Conservation (phyloP, 495 filamentous ascomycete species). For the Thozetella sp. region DNA sequence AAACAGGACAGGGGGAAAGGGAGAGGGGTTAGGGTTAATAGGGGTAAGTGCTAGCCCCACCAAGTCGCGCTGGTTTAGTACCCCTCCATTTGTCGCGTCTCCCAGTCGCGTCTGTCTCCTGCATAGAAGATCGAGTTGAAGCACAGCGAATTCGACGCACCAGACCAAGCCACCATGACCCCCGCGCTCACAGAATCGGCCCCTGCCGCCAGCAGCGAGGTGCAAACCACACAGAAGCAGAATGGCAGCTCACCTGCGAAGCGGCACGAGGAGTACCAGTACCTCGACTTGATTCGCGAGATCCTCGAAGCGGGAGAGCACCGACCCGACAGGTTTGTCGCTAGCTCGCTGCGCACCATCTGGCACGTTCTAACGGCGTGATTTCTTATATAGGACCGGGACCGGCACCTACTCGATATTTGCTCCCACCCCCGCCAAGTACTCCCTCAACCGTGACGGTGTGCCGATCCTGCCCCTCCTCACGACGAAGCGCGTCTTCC, state of each 20-base stretch:
- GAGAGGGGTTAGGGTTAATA: background rate
- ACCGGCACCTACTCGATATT: conserved; percentile 91
- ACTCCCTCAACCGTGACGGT: conserved; percentile 68
- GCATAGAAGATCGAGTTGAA: background rate
- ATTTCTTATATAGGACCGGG: conserved; percentile 83
- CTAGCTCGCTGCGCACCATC: background rate
- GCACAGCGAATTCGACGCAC: background rate
- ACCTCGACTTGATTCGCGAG: conserved; percentile 72
- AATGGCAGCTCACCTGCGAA: background rate
- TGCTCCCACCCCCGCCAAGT: conserved; percentile 82
- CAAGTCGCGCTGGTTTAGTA: background rate
- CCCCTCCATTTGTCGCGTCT: conserved; percentile 2
- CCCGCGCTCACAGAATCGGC: background rate
- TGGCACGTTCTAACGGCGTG: conserved; percentile 2
- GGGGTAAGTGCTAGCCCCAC: background rate
- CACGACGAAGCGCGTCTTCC: conserved; percentile 96
- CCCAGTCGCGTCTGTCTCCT: background rate
- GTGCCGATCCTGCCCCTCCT: conserved; percentile 81
- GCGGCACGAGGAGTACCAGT: conserved; percentile 75
- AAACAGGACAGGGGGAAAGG: too few relatives aligned
- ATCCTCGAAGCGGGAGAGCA: conserved; percentile 79
- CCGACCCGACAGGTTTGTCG: conserved; percentile 70
- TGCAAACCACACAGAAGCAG: background rate
- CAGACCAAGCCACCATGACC: background rate
- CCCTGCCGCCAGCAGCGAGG: background rate